phyloP scores from a whole-genome alignment of 108 stramenopile genomes.

The Cyclotella baltica region DNA sequence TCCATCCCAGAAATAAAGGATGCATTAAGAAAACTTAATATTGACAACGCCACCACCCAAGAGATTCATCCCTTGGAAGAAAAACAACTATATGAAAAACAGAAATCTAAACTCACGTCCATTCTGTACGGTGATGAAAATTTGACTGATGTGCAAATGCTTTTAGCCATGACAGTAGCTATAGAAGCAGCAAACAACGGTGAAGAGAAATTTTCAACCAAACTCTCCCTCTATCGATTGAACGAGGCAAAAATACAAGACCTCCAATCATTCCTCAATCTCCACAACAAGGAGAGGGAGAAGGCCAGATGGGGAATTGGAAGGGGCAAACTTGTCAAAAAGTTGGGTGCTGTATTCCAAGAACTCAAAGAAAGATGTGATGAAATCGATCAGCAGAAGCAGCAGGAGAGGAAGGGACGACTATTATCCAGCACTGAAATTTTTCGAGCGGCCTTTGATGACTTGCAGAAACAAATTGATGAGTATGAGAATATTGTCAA shows the following conservation, averaged over 20 bases:
- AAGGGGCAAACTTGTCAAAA: constrained; percentile 37
- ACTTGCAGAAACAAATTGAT: constrained; percentile 45
- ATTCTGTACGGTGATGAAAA: constrained; percentile 56
- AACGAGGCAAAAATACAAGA: constrained; percentile 56
- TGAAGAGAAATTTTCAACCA: constrained; percentile 52
- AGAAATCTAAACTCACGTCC: constrained; percentile 45
- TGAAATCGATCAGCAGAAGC: constrained; percentile 46
- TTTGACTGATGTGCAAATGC: constrained; percentile 56
- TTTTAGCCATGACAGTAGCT: constrained; percentile 52
- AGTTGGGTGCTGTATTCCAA: constrained; percentile 36
- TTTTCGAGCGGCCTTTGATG: constrained; percentile 42
- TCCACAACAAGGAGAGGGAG: constrained; percentile 1
- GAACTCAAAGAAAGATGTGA: constrained; percentile 49
- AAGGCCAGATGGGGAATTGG: constrained; percentile 46
- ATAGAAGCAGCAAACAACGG: constrained; percentile 53
- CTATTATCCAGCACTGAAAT: constrained; percentile 36
- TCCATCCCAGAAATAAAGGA: too few relatives aligned
- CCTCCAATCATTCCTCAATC: constrained; percentile 37
- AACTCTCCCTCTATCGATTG: constrained; percentile 41
- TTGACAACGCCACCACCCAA: too few relatives aligned
- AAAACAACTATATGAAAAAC: constrained; percentile 43
- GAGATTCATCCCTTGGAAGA: constrained; percentile 45
- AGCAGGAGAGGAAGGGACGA: constrained; percentile 21
- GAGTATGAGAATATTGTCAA: constrained; percentile 43
- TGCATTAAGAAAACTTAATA: too few relatives aligned